These are phyloP conservation scores for Rosa persica DNA, from an alignment of 306 rosid genomes.

Conservation along the genomic window DNA sequence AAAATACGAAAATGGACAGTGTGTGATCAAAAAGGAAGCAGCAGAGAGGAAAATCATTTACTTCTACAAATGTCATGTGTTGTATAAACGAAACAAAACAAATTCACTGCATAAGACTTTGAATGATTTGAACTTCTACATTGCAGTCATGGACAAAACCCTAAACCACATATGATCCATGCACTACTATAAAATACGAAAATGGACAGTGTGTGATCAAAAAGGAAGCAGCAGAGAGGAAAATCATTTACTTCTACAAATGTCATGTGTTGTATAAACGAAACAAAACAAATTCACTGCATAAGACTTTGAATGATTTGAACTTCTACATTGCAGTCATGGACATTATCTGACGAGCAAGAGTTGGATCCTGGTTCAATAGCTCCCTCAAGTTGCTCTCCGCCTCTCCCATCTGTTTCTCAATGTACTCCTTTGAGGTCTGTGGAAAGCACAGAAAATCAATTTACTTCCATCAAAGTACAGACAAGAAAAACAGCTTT, in stretches of 20 bases:
- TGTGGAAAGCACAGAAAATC: slow-evolving; percentile 26
- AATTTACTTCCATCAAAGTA: background rate
- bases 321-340: slow-evolving; percentile 57
- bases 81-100: slow-evolving; percentile 2
- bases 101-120: background rate
- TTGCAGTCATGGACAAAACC: slow-evolving; percentile 83
- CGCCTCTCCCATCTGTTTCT: slow-evolving; percentile 79
- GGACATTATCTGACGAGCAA: slow-evolving; percentile 85
- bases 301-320: background rate
- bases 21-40: background rate
- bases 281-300: slow-evolving; percentile 6
- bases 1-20: too few relatives aligned
- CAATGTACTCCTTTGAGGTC: slow-evolving; percentile 90
- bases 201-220: background rate
- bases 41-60: background rate
- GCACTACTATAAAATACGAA: background rate
- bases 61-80: background rate
- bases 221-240: background rate
- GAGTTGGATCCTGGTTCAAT: slow-evolving; percentile 84
- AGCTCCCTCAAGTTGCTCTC: slow-evolving; percentile 93
- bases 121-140: slow-evolving; percentile 23
- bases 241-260: background rate
- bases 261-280: background rate
- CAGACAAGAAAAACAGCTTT: background rate
- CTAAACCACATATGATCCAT: too few relatives aligned